Base-by-base conservation (phyloP, 352 stramenopile species). In the Phytophthora foliorum region DNA sequence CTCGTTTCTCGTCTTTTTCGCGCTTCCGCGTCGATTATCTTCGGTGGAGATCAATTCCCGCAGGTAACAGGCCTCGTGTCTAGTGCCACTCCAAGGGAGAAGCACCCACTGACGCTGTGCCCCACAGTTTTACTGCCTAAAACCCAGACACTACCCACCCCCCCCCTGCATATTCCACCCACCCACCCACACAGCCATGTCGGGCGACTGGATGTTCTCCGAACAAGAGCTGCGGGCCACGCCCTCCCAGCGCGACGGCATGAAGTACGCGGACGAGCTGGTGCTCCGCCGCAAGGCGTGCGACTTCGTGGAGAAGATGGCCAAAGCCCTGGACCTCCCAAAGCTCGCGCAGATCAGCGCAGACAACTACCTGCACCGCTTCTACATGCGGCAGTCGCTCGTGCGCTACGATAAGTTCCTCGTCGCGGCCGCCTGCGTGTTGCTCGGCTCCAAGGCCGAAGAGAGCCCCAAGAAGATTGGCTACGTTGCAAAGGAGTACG, bases 341-440 rank as follows among this genome's bases (percentile, higher is more conserved):
- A 94, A 94, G 63, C 78, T 96, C 8, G 86, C 85, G 49, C 84
- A 94, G 55, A 91, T 92, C 63, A 95, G 83, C 44, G 90, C 88
- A 21, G 81, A 90, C 73, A 92, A 93, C 46, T 97, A 88, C 50
- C 84, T 97, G n/a, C 90, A 97, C 59, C 82, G 89, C 27, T 97
- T 97, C 67, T 96, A 83, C 72, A 93, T 91, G 78, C 81, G 86
- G 3, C 88, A 96, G 72, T 94, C 88, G 21, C 76, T 96, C 38
- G 83, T 93, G 34, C 81, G 84, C 19, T 92, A 96, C 68, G 89
- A 97, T 70, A 90, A 92, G 65, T 96, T 87, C 64, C 50, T 93
- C n/a, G 85, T 96, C 9, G 86, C 85, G 6, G 87, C 85, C 4
- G 85, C 90, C 2, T 96, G 89, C 21, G 82, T 97, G 45, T 73